Evolutionary conservation across 2,329 filamentous ascomycete species (phyloP), one percentile per base, ranked within the genome.

Genomic region (Penicillium sp.): DNA sequence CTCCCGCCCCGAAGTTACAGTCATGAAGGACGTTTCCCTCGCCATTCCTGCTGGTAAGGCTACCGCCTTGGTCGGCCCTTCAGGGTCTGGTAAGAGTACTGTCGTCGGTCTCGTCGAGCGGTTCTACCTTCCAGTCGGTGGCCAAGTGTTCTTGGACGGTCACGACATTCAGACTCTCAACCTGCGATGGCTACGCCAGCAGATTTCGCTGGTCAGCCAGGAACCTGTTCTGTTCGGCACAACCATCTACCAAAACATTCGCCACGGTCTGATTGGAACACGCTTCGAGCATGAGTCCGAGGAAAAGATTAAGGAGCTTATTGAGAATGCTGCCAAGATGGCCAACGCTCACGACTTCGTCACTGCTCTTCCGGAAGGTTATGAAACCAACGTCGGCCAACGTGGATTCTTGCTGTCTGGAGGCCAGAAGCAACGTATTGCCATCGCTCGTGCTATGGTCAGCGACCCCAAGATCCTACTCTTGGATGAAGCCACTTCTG

Each of bases 301-400:
- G 34, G 88, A 92, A 50, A 84, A 84, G 68, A 85, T 91, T 56
- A 82, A 77, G 51, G 84, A 89, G 55, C 81, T 93, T 19, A 84
- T 97, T 39, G 82, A 89, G 49, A 84, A 90, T 41, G 94, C 94
- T 16, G 91, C 94, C 9, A 90, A 86, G 73, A 95, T 90, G 82
- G 90, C 94, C 15, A 97, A 97, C 66, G 93, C 93, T 1, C 92
- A 97, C 71, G 92, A 96, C 63, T 99, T 99, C 71, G 88, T 99
- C 63, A 84, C 80, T 6, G 76, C 82, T 13, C 82, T 97, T 1
- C 92, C 94, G 0, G 89, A 97, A 65, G 89, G 90, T 2, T 97
- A 97, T 68, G 85, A 96, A 63, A 97, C 94, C 0, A 87, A 95
- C 63, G 93, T 97, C n/a, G 94, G 94, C 55, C 92, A 97, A 74